These are phyloP conservation scores for Aspergillus bertholletiae DNA, from an alignment of 495 filamentous ascomycete species.

Conservation along the genomic window DNA sequence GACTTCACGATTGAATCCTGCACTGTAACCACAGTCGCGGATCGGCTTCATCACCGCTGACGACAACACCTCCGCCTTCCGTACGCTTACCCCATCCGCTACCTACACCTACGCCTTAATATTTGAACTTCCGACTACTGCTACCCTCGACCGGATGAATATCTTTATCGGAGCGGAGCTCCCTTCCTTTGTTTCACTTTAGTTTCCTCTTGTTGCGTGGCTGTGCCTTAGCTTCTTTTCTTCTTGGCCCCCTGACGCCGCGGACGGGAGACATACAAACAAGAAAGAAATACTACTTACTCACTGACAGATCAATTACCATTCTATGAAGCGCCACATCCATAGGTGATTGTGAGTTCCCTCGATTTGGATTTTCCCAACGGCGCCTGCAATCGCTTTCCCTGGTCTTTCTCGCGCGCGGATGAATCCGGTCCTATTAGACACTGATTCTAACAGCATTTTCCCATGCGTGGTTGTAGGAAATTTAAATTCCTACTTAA, in stretches of 20 bases:
- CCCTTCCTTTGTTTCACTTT: not conserved
- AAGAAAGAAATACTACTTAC: too few relatives aligned
- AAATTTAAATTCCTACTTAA: not conserved
- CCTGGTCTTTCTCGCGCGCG: too few relatives aligned
- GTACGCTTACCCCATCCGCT: not conserved
- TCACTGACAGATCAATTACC: too few relatives aligned
- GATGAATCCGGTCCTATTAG: too few relatives aligned
- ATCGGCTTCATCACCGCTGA: not conserved
- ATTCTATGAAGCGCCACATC: too few relatives aligned
- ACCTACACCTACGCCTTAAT: too few relatives aligned
- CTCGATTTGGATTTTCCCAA: too few relatives aligned
- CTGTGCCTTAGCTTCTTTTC: not conserved
- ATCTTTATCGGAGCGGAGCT: not conserved
- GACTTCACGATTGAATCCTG: not conserved
- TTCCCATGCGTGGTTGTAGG: not conserved
- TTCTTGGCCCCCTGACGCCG: not conserved
- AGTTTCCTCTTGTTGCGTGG: not conserved
- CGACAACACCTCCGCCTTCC: not conserved
- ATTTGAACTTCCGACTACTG: not conserved
- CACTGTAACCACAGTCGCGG: not conserved
- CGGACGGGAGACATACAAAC: too few relatives aligned
- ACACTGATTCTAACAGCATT: not conserved
- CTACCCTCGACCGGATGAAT: not conserved
- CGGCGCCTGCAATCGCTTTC: too few relatives aligned
- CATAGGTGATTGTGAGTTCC: too few relatives aligned